A percentile compares a stretch with the other conserved stretches of the same genome.
Conservation (phyloP, 305 asterid genomes). For the Solanum hybrid region DNA sequence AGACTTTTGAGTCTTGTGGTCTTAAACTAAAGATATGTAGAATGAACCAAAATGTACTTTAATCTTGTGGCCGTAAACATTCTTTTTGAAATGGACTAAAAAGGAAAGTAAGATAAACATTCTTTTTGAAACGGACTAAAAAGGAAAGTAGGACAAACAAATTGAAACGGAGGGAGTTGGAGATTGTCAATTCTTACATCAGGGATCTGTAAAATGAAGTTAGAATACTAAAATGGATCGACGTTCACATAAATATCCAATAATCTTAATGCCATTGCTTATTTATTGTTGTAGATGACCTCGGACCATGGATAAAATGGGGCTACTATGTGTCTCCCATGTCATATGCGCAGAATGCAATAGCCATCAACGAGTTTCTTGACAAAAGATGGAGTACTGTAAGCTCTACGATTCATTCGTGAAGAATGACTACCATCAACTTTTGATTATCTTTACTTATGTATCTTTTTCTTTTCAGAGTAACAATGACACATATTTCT, state of each 20-base stretch:
- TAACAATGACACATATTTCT: slow-evolving; percentile 35
- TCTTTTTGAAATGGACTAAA: neutral
- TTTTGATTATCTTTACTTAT: neutral
- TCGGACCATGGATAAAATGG: slow-evolving; percentile 77
- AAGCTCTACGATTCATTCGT: slow-evolving; percentile 15
- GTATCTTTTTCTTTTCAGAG: slow-evolving; percentile 34
- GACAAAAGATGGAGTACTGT: slow-evolving; percentile 84
- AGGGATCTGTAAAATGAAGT: neutral
- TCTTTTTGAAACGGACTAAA: neutral
- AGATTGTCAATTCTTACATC: neutral
- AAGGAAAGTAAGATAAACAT: neutral
- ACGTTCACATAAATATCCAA: neutral
- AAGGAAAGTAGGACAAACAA: neutral
- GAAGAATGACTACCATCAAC: neutral
- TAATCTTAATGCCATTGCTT: neutral
- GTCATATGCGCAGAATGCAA: slow-evolving; percentile 85
- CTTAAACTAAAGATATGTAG: neutral
- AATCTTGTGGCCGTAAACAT: neutral
- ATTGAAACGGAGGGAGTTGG: neutral
- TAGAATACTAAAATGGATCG: neutral
- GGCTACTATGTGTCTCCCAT: slow-evolving; percentile 76
- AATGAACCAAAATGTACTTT: neutral
- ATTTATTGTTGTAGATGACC: slow-evolving; percentile 44
- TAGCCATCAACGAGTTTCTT: slow-evolving; percentile 73
- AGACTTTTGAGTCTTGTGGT: neutral